Percentiles rank a stretch among this genome's conserved stretches.
Evolutionary conservation across 441 rosid species (phyloP).

Genomic region (Heliophila coronopifolia): DNA sequence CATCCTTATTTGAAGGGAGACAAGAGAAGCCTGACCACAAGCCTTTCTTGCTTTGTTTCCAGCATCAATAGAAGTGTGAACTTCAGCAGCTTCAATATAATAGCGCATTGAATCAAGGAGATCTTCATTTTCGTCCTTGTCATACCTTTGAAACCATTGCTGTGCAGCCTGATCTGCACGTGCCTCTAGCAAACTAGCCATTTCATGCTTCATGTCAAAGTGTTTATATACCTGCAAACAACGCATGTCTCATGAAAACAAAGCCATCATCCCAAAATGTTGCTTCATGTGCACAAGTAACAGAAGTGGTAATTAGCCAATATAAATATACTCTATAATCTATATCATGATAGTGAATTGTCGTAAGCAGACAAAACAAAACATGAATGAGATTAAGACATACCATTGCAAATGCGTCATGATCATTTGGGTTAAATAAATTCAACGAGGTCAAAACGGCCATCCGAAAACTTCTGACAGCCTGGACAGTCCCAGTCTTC

Average conservation of each 20-base stretch:
- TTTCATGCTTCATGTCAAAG: slow-evolving; percentile 97
- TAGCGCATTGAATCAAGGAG: slow-evolving; percentile 90
- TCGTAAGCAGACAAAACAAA: not conserved
- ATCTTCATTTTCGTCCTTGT: slow-evolving; percentile 89
- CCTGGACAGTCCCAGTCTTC: slow-evolving; percentile 72
- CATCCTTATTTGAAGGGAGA: slow-evolving; percentile 95
- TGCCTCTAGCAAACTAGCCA: slow-evolving; percentile 79
- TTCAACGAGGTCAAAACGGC: slow-evolving; percentile 89
- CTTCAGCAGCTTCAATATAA: slow-evolving; percentile 95
- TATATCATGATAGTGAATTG: slow-evolving; percentile 1
- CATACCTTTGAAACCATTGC: slow-evolving; percentile 71
- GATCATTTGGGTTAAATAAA: slow-evolving; percentile 81
- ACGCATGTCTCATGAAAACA: not conserved
- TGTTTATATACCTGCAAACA: slow-evolving; percentile 80
- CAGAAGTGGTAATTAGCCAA: slow-evolving; percentile 1
- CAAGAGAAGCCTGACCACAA: slow-evolving; percentile 89
- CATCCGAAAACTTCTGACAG: slow-evolving; percentile 93
- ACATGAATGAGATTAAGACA: slow-evolving; percentile 29
- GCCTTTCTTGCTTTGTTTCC: slow-evolving; percentile 85
- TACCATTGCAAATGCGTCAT: slow-evolving; percentile 93
- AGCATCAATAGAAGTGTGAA: slow-evolving; percentile 84
- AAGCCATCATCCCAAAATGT: not conserved
- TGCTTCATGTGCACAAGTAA: slow-evolving; percentile 4
- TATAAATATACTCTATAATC: slow-evolving; percentile 9
- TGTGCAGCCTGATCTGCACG: slow-evolving; percentile 69